phyloP scores from a whole-genome alignment of 2,329 filamentous ascomycete genomes.

The Samsoniella hepiali region DNA sequence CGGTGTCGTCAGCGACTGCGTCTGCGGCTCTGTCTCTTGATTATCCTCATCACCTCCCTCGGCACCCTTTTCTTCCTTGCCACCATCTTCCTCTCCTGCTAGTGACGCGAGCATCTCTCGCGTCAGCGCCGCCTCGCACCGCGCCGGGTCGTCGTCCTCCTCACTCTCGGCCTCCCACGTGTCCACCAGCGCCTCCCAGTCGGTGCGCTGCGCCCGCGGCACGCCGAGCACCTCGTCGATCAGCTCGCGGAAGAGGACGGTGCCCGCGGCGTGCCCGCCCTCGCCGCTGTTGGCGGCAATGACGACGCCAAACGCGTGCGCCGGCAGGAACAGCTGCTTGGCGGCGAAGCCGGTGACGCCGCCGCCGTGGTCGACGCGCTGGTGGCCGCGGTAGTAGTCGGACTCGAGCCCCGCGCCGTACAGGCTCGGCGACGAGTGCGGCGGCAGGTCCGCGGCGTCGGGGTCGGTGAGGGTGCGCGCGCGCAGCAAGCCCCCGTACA shows the following conservation, averaged over 20 bases:
- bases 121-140: background rate
- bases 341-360: constrained; percentile 26
- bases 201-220: background rate
- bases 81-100: background rate
- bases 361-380: constrained; percentile 28
- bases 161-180: background rate
- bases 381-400: constrained; percentile 23
- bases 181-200: constrained; percentile 12
- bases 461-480: constrained; percentile 23
- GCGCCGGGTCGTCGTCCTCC: background rate
- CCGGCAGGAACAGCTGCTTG: constrained; percentile 29
- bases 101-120: background rate
- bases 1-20: background rate
- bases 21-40: background rate
- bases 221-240: constrained; percentile 22
- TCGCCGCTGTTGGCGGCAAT: constrained; percentile 27
- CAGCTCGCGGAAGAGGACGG: constrained; percentile 23
- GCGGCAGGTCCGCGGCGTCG: constrained; percentile 12
- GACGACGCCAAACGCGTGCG: constrained; percentile 26
- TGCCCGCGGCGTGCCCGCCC: constrained; percentile 19
- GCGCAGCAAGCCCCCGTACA: constrained; percentile 25
- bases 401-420: constrained; percentile 28
- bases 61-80: background rate
- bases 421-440: constrained; percentile 16
- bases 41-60: background rate